Base-by-base conservation (phyloP, 2,329 filamentous ascomycete species). In the Epichloe sp. region DNA sequence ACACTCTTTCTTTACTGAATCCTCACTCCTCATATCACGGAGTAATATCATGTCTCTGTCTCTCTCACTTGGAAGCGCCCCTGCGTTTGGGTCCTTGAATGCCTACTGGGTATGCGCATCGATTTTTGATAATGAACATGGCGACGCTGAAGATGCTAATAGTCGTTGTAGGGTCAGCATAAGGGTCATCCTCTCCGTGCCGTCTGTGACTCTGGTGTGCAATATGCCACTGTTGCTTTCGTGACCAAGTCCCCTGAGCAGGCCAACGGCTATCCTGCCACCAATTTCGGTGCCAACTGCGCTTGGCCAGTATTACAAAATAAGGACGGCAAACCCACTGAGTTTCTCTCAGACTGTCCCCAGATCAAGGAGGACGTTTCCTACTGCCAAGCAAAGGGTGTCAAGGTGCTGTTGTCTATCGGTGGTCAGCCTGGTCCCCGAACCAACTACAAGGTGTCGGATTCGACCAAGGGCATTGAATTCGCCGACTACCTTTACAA, bases 391-490 rank as follows among this genome's bases (percentile, higher is more conserved):
- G 45, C 55, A 23, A 63, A 60, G 47, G 68, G 69, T 51, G 66
- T 71, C 54, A 73, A 73, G 62, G 58, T 74, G 38, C 58, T 73
- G 37, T 59, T 74, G 17, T 67, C 67, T 56, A 66, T 73, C 34
- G 70, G 70, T 7, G 70, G 71, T 23, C 59, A 56, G 2, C 63
- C 58, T 41, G 55, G 59, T 19, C 46, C 51, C 5, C 44, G 41
- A 2, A 50, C 46, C 36, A 62, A 69, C 58, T 71, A 71, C 52
- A 52, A 56, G 4, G 62, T 72, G 17, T 55, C 59, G 4, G 60
- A 54, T 17, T 53, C 59, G 3, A 47, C 56, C 4, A 64, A 66
- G 1, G 69, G 67, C 11, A 50, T 57, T 3, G 56, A 63, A 1
- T 71, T 72, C 56, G 68, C 64, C 50, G 57, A 67, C 17, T 67